A percentile compares a stretch with the other conserved stretches of the same genome.
Conservation (phyloP, 257 asterid species). For the Cordia subcordata region DNA sequence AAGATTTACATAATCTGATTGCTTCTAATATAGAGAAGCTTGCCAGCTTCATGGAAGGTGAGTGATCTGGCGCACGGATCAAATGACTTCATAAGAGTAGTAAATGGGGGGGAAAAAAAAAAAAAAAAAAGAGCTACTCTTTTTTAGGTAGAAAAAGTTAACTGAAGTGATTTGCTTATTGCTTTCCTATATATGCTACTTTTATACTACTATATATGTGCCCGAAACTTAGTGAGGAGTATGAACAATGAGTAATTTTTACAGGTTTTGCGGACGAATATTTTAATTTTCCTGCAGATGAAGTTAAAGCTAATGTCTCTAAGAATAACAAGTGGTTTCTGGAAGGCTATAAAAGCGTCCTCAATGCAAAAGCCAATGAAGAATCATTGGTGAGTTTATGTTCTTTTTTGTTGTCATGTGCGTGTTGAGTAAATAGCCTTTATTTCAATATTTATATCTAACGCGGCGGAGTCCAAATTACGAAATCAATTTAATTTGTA, state of each 20-base stretch:
- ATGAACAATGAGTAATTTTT: no score
- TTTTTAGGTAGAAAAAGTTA: no score
- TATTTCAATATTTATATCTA: no score
- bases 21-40: constrained; percentile 49
- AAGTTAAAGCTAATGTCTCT: constrained; percentile 4
- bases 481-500: constrained; percentile 16
- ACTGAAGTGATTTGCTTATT: no score
- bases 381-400: constrained; percentile 62
- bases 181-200: no score
- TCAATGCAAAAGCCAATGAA: constrained; percentile 55
- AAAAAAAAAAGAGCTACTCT: no score
- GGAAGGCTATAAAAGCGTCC: constrained; percentile 39
- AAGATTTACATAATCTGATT: constrained; percentile 51
- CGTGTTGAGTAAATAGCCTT: no score
- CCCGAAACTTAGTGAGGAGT: background rate
- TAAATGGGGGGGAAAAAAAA: no score
- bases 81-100: no score
- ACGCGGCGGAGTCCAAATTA: no score
- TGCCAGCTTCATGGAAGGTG: constrained; percentile 57
- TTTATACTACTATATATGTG: no score
- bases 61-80: background rate
- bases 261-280: constrained; percentile 48
- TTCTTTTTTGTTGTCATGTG: no score
- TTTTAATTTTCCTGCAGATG: constrained; percentile 19
- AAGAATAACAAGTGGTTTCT: constrained; percentile 29